Percentiles rank a stretch among this genome's conserved stretches.
phyloP scores from a whole-genome alignment of 129 eudicot genomes.

The Tagetes erecta region DNA sequence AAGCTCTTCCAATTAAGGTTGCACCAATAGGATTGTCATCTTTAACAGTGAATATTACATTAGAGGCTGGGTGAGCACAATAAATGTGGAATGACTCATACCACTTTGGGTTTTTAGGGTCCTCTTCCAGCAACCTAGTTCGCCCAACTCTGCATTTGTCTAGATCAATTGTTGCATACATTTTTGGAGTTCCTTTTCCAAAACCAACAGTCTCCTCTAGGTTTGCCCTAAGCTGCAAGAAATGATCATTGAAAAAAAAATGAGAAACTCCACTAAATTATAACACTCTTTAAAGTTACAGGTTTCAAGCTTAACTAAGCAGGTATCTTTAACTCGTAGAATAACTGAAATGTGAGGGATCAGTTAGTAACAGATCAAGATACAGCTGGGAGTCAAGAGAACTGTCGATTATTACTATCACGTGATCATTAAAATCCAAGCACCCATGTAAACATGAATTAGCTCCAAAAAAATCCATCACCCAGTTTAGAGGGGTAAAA shows the following conservation, averaged over 20 bases:
- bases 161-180: conserved; percentile 73
- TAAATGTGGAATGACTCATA: conserved; percentile 67
- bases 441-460: not conserved
- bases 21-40: conserved; percentile 75
- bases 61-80: conserved; percentile 58
- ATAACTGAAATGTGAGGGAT: conserved; percentile 4
- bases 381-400: not conserved
- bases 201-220: conserved; percentile 70
- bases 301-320: not conserved
- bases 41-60: conserved; percentile 71
- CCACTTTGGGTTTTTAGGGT: conserved; percentile 70
- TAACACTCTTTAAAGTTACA: not conserved
- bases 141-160: conserved; percentile 80
- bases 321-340: not conserved
- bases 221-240: conserved; percentile 50
- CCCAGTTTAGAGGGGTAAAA: not conserved
- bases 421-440: conserved; percentile 7
- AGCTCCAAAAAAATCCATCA: not conserved
- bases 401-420: not conserved
- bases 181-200: conserved; percentile 74
- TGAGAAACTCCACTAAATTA: not conserved
- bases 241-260: conserved; percentile 25
- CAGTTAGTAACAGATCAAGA: conserved; percentile 1
- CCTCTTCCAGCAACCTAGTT: conserved; percentile 54
- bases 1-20: conserved; percentile 71